These are phyloP conservation scores for Persicaria maculosa DNA, from an alignment of 148 eudicot genomes.

Conservation along the genomic window DNA sequence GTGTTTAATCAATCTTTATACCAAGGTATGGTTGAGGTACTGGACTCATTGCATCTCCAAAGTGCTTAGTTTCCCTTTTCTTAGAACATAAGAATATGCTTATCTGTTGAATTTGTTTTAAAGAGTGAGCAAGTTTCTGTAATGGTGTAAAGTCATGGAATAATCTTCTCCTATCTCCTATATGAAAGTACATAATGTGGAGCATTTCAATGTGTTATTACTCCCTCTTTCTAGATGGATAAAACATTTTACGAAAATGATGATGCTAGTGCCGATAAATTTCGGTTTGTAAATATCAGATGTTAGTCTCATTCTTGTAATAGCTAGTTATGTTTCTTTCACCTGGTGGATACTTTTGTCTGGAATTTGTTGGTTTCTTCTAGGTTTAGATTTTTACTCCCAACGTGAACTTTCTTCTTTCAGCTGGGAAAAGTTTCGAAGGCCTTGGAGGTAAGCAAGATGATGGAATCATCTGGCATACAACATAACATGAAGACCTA, in stretches of 20 bases:
- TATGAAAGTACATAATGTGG: background rate
- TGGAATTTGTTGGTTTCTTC: background rate
- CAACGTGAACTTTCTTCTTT: slow-evolving; percentile 13
- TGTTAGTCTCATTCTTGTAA: background rate
- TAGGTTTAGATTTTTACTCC: background rate
- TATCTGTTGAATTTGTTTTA: background rate
- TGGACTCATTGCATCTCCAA: slow-evolving; percentile 2
- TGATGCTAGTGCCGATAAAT: background rate
- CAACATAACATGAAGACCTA: slow-evolving; percentile 92
- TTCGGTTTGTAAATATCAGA: background rate
- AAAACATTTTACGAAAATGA: background rate
- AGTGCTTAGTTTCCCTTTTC: background rate
- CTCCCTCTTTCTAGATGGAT: background rate
- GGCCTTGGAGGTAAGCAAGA: slow-evolving; percentile 69
- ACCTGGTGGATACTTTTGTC: background rate
- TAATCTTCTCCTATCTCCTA: background rate
- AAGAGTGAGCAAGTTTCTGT: slow-evolving; percentile 6
- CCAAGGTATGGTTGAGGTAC: slow-evolving; percentile 46
- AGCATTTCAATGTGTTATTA: background rate
- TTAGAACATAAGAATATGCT: background rate
- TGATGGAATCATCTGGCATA: slow-evolving; percentile 69
- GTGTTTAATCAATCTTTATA: slow-evolving; percentile 82
- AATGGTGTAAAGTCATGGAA: background rate
- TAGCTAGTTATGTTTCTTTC: background rate
- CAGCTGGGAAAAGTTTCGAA: slow-evolving; percentile 81